Conservation (phyloP, 106 monocot species). For the Dendrobium chrysotoxum region DNA sequence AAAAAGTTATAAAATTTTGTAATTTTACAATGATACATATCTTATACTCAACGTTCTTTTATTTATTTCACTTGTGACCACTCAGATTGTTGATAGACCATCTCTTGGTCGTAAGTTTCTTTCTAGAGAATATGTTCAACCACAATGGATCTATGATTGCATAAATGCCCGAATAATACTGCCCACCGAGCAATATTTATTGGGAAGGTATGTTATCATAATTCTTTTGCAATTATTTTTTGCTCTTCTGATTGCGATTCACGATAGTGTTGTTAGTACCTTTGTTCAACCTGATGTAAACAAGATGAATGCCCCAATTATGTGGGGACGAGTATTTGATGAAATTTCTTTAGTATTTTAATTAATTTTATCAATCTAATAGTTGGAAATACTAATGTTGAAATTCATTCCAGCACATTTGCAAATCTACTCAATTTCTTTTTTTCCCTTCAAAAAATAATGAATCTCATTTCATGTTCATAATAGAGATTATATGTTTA, state of each 20-base stretch:
- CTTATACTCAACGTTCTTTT: neutral
- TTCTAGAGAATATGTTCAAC: conserved; percentile 95
- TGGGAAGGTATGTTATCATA: conserved; percentile 65
- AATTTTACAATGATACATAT: neutral
- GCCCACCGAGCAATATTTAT: conserved; percentile 72
- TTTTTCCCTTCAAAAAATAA: neutral
- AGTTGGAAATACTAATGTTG: neutral
- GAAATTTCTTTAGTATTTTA: neutral
- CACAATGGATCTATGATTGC: conserved; percentile 97
- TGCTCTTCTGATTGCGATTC: neutral
- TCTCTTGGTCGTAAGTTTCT: conserved; percentile 85
- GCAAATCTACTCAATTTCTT: neutral
- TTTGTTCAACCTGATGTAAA: neutral
- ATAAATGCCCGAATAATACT: conserved; percentile 75
- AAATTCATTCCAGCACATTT: neutral
- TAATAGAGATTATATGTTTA: neutral
- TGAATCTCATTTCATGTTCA: neutral
- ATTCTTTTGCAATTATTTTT: neutral
- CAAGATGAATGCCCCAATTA: neutral
- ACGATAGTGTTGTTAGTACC: neutral
- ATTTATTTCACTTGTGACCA: neutral
- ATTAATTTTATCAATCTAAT: neutral
- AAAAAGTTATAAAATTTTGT: neutral
- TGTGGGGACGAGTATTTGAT: neutral
- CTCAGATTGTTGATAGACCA: conserved; percentile 96